phyloP scores from a whole-genome alignment of 441 rosid genomes.

The Bruguiera hainesii region DNA sequence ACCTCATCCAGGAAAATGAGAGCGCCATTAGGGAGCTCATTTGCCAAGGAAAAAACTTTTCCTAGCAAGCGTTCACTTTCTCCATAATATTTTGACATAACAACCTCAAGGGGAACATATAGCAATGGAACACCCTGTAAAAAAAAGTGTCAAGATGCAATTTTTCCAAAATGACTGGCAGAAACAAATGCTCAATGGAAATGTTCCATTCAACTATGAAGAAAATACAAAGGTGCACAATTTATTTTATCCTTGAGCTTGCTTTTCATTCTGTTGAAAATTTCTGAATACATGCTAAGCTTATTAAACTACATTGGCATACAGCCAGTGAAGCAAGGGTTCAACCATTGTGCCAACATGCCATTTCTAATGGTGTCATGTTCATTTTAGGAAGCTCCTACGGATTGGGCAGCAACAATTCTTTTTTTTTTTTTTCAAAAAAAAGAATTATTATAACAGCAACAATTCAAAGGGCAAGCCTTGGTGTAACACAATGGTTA shows the following conservation, averaged over 20 bases:
- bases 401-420: not conserved
- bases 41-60: slow-evolving; percentile 82
- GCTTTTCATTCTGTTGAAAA: not conserved
- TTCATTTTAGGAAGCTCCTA: not conserved
- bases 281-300: not conserved
- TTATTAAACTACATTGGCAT: not conserved
- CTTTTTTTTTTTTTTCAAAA: no score
- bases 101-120: slow-evolving; percentile 87
- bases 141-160: no score
- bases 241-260: not conserved
- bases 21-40: slow-evolving; percentile 80
- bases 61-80: slow-evolving; percentile 89
- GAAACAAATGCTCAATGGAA: not conserved
- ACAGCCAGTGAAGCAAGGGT: slow-evolving; percentile 8
- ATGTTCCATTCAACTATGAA: not conserved
- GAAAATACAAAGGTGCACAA: slow-evolving; percentile 1
- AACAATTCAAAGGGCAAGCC: no score
- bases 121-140: slow-evolving; percentile 79
- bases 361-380: no score
- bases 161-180: not conserved
- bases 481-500: no score
- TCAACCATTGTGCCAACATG: not conserved
- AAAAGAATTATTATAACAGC: no score
- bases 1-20: slow-evolving; percentile 94
- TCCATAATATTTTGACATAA: slow-evolving; percentile 89